Conservation (phyloP, 352 stramenopile genomes). For the Phytopythium kandeliae region DNA sequence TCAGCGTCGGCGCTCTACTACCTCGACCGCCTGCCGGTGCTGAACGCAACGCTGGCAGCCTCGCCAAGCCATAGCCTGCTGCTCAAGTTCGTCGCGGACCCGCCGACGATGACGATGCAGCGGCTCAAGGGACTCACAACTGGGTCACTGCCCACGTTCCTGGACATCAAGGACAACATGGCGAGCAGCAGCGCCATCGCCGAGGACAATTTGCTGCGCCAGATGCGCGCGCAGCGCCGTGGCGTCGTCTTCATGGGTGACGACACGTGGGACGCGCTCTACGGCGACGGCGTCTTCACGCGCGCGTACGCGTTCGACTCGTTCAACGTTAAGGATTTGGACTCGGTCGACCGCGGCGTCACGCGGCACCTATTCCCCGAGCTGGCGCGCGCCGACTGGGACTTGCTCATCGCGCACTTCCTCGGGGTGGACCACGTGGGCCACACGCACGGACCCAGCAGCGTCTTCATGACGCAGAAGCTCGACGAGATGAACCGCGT, state of each 20-base stretch:
- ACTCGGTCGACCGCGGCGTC: constrained; percentile 97
- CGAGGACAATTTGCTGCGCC: constrained; percentile 95
- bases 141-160: constrained; percentile 96
- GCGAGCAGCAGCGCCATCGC: constrained; percentile 84
- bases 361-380: constrained; percentile 62
- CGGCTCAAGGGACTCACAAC: constrained; percentile 97
- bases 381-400: constrained; percentile 60
- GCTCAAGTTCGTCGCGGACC: constrained; percentile 95
- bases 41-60: constrained; percentile 57
- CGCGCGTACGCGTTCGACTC: constrained; percentile 93
- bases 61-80: constrained; percentile 68
- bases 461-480: constrained; percentile 93
- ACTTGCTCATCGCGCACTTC: constrained; percentile 84
- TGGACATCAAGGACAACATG: constrained; percentile 96
- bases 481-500: constrained; percentile 94
- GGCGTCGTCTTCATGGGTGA: constrained; percentile 97
- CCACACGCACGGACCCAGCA: constrained; percentile 95
- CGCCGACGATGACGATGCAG: constrained; percentile 98
- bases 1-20: constrained; percentile 43
- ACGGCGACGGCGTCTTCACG: constrained; percentile 85
- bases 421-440: constrained; percentile 97
- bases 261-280: constrained; percentile 97
- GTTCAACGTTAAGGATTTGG: constrained; percentile 98
- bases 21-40: constrained; percentile 75
- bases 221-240: constrained; percentile 52